These are phyloP conservation scores for Venturia effusa DNA, from an alignment of 2,329 filamentous ascomycete genomes.

Conservation along the genomic window DNA sequence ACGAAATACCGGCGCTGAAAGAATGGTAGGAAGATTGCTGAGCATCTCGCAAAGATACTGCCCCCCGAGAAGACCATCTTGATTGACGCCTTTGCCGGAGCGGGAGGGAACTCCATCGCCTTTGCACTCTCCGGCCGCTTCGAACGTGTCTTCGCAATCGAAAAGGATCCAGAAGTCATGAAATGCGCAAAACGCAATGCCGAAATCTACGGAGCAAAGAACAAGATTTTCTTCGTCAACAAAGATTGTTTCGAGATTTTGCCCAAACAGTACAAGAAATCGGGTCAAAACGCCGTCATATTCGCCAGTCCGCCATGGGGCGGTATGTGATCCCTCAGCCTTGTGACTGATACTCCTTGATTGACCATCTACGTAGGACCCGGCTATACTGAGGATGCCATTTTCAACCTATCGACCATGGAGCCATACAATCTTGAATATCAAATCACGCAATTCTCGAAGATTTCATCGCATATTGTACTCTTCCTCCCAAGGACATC, in stretches of 20 bases:
- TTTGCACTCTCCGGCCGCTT: constrained; percentile 74
- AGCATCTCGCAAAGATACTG: constrained; percentile 51
- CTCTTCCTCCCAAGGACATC: constrained; percentile 81
- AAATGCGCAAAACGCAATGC: constrained; percentile 92
- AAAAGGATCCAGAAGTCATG: constrained; percentile 69
- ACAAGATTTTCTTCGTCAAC: constrained; percentile 73
- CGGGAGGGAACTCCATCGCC: constrained; percentile 90
- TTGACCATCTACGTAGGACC: constrained; percentile 37
- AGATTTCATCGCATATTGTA: constrained; percentile 44
- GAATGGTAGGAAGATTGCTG: constrained; percentile 54
- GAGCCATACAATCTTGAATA: constrained; percentile 65
- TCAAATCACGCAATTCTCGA: constrained; percentile 52
- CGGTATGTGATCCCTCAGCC: constrained; percentile 36
- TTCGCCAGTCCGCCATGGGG: constrained; percentile 68
- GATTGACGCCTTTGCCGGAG: constrained; percentile 83
- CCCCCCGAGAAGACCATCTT: constrained; percentile 51
- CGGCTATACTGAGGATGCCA: constrained; percentile 49
- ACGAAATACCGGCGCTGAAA: background rate
- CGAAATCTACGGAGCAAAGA: constrained; percentile 65
- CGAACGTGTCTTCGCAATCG: constrained; percentile 77
- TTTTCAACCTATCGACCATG: constrained; percentile 82
- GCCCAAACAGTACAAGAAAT: constrained; percentile 38
- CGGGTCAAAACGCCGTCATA: constrained; percentile 44
- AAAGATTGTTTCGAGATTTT: constrained; percentile 78
- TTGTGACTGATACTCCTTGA: background rate